These are phyloP conservation scores for Botryotinia convoluta DNA, from an alignment of 2,329 filamentous ascomycete species.

Conservation along the genomic window DNA sequence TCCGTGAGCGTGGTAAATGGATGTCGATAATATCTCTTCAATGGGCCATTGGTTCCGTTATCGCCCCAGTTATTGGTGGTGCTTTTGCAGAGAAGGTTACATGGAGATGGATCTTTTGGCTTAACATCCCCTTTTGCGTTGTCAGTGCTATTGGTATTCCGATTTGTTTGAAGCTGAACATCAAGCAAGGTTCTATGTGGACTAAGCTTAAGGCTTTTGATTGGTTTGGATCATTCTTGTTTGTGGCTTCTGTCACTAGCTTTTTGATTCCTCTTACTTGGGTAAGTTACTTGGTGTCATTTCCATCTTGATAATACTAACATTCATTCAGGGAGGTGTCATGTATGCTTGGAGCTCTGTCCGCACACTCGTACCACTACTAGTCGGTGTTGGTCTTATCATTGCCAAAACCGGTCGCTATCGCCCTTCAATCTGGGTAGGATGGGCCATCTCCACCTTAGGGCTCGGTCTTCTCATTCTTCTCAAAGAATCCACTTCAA, in stretches of 20 bases:
- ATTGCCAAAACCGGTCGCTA: constrained; percentile 57
- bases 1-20: constrained; percentile 44
- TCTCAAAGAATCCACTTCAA: constrained; percentile 48
- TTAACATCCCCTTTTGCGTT: constrained; percentile 32
- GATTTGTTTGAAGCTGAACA: constrained; percentile 28
- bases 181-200: constrained; percentile 27
- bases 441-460: constrained; percentile 58
- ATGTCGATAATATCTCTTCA: constrained; percentile 30
- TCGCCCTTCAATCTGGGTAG: constrained; percentile 48
- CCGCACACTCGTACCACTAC: constrained; percentile 58
- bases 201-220: constrained; percentile 46
- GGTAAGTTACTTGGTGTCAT: constrained; percentile 37
- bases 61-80: constrained; percentile 43
- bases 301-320: constrained; percentile 1
- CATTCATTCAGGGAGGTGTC: constrained; percentile 46
- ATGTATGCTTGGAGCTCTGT: constrained; percentile 62
- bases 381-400: constrained; percentile 53
- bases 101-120: constrained; percentile 36
- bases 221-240: constrained; percentile 59
- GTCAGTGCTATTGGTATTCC: constrained; percentile 29
- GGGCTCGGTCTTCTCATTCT: constrained; percentile 56
- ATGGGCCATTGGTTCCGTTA: constrained; percentile 35
- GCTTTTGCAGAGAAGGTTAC: constrained; percentile 41
- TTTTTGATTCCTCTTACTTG: constrained; percentile 61
- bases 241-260: constrained; percentile 55